Base-by-base conservation (phyloP, 257 asterid species). In the Craterostigma plantagineum region DNA sequence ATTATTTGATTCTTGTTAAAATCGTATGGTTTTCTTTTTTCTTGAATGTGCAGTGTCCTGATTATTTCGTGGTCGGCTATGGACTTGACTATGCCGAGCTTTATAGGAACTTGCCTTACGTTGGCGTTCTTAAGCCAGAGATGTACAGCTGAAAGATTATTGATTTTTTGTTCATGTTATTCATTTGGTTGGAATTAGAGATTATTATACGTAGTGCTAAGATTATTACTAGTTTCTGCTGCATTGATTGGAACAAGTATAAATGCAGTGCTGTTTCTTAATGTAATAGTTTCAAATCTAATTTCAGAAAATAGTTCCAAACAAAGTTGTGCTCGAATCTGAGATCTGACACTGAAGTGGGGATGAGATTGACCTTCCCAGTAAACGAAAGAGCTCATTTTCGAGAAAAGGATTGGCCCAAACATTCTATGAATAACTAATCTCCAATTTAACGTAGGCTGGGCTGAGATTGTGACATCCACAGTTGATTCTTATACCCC, bases 61-160 rank as follows among this genome's bases (percentile, higher is more conserved):
- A 87, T 63, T 42, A 58, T 44, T 87, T 82, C 35, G 91, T 87
- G 38, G 95, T 87, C 61, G 98, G 98, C 54, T 87, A 79, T 54
- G 98, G 98, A 11, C 40, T 82, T 43, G 98, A 87, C 63, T 76
- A 67, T 46, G 83, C 69, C 2, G 98, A 82, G 72, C 58, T 45
- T 54, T 87, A 82, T 64, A 63, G 98, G 63, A 87, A 87, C 74
- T 72, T 82, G 71, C 91, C 98, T 11, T 79, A 62, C 49, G 65
- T 79, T 51, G 98, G 93, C 11, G 70, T 75, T 11, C 55, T 81
- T 71, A 81, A 79, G 77, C 90, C 97, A 38, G 92, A 81, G 43
- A 15, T 81, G 40, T 73, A 76, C 73, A 38, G 60, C 48, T 68
- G 62, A 67, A n/a, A 57, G 18, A 6, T 30, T n/a, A n/a, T 13